These are phyloP conservation scores for Hylodesmum podocarpum DNA, from an alignment of 306 rosid genomes.

Conservation along the genomic window DNA sequence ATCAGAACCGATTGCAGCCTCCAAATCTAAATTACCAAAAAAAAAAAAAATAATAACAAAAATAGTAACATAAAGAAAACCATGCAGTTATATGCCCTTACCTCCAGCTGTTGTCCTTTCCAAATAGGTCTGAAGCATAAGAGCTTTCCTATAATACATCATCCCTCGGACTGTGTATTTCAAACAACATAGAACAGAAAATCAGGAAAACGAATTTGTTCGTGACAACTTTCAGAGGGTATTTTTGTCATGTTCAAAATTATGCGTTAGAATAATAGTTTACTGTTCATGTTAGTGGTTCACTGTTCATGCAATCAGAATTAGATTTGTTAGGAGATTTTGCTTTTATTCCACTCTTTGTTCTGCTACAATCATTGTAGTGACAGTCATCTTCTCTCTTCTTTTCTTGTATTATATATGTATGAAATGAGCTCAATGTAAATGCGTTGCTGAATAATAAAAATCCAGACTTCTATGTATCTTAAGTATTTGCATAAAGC, in stretches of 20 bases:
- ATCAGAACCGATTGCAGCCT: slow-evolving; percentile 57
- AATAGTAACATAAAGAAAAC: slow-evolving; percentile 1
- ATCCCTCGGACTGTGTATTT: slow-evolving; percentile 84
- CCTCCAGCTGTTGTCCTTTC: slow-evolving; percentile 71
- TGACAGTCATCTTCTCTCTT: too few relatives aligned
- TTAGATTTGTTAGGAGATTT: too few relatives aligned
- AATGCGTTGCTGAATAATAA: too few relatives aligned
- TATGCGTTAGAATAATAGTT: too few relatives aligned
- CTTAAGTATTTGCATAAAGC: background rate
- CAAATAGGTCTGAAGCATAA: slow-evolving; percentile 91
- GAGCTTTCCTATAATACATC: slow-evolving; percentile 98
- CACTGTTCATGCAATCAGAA: too few relatives aligned
- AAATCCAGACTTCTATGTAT: too few relatives aligned
- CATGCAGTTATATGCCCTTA: slow-evolving; percentile 26
- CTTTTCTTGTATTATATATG: too few relatives aligned
- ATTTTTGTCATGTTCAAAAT: background rate
- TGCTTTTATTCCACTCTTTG: too few relatives aligned
- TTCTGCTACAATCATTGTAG: too few relatives aligned
- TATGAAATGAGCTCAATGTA: too few relatives aligned
- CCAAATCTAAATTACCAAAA: slow-evolving; percentile 56
- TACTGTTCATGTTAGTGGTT: too few relatives aligned
- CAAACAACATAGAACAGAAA: slow-evolving; percentile 27
- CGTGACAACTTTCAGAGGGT: background rate
- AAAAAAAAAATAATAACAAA: background rate
- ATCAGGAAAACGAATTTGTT: background rate